Conservation (phyloP, 768 basidiomycete genomes). For the Tricholoma saponaceum region DNA sequence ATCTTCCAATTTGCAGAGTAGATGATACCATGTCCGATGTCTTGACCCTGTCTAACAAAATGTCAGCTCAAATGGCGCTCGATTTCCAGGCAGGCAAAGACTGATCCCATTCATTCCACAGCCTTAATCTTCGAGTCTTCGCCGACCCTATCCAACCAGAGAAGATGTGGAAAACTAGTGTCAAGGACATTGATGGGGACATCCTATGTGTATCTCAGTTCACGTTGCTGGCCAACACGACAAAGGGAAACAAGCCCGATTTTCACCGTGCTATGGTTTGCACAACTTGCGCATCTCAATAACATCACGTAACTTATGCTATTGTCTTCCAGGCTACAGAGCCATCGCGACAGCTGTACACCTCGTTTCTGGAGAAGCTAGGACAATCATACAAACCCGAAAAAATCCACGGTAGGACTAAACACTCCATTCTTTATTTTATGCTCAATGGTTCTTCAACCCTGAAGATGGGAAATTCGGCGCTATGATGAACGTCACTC, state of each 20-base stretch:
- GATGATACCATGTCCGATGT: conserved; percentile 82
- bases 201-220: conserved; percentile 95
- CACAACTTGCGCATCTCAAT: not conserved
- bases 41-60: conserved; percentile 73
- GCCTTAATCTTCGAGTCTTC: conserved; percentile 73
- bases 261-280: conserved; percentile 92
- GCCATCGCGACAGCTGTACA: conserved; percentile 65
- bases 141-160: conserved; percentile 48
- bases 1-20: conserved; percentile 31
- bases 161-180: conserved; percentile 82
- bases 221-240: conserved; percentile 82
- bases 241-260: conserved; percentile 87
- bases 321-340: conserved; percentile 50
- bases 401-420: conserved; percentile 69
- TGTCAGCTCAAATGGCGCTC: conserved; percentile 41
- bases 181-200: conserved; percentile 87
- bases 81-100: not conserved
- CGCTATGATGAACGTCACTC: conserved; percentile 90
- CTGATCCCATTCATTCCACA: conserved; percentile 22
- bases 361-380: conserved; percentile 66
- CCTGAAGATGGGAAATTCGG: conserved; percentile 84
- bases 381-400: conserved; percentile 62
- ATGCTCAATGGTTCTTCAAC: conserved; percentile 1
- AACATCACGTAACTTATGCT: not conserved
- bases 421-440: not conserved